Conservation (phyloP, 1,284 basidiomycete genomes). For the Boletus nobilissimus region DNA sequence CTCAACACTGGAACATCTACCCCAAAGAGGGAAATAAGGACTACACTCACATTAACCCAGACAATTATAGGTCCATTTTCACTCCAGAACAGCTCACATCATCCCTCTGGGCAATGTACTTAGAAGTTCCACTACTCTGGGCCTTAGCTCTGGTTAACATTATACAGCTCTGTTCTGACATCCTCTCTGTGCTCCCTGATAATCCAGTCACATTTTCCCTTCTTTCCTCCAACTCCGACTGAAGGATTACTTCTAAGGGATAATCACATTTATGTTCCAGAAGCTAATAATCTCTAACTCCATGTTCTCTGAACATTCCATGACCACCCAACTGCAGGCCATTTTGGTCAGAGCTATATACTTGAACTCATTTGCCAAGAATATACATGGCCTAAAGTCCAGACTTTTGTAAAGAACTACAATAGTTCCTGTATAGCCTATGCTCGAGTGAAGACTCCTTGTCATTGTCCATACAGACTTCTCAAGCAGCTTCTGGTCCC, state of each 20-base stretch:
- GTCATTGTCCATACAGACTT: neutral
- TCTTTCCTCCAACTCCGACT: too few species aligned
- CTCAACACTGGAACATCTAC: too few species aligned
- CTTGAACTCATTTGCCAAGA: neutral
- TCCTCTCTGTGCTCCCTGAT: neutral
- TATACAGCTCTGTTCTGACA: neutral
- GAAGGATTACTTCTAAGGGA: neutral
- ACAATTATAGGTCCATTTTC: too few species aligned
- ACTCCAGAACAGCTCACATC: too few species aligned
- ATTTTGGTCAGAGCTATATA: neutral
- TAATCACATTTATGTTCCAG: neutral
- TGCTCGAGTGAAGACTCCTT: neutral
- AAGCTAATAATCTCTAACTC: neutral
- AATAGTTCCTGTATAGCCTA: neutral
- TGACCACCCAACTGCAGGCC: neutral
- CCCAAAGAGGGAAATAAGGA: too few species aligned
- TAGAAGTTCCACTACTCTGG: too few species aligned
- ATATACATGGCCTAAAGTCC: neutral
- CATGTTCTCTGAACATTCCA: neutral
- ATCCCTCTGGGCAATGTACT: too few species aligned
- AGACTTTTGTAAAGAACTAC: neutral
- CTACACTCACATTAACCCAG: too few species aligned
- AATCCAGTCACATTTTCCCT: too few species aligned
- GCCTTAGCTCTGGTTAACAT: too few species aligned
- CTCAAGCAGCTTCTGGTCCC: neutral